Evolutionary conservation across 1,284 basidiomycete genomes (phyloP).

Genomic region (Marasmius fiardii): DNA sequence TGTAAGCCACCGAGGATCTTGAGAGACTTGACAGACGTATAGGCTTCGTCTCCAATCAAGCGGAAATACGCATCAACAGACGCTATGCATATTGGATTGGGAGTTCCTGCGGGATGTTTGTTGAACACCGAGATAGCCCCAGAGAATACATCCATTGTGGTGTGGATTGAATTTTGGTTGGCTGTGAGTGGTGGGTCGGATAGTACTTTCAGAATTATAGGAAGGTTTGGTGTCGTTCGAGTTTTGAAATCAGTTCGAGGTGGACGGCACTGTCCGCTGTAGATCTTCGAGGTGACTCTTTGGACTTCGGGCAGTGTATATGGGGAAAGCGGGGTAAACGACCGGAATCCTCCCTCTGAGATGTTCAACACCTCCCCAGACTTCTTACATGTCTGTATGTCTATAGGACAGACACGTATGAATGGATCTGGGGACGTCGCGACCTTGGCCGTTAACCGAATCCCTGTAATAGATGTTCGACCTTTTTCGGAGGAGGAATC

Average conservation of each 20-base stretch:
- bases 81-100: constrained; percentile 27
- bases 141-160: constrained; percentile 22
- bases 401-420: constrained; percentile 29
- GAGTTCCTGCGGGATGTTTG: constrained; percentile 24
- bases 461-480: constrained; percentile 21
- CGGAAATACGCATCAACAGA: constrained; percentile 27
- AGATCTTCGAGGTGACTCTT: constrained; percentile 25
- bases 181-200: constrained; percentile 27
- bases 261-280: constrained; percentile 21
- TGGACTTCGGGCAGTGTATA: constrained; percentile 27
- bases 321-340: constrained; percentile 24
- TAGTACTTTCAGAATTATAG: constrained; percentile 25
- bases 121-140: constrained; percentile 29
- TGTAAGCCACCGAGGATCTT: constrained; percentile 20
- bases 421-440: constrained; percentile 28
- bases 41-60: constrained; percentile 26
- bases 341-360: constrained; percentile 31
- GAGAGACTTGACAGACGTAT: constrained; percentile 22
- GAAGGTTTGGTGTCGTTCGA: constrained; percentile 21
- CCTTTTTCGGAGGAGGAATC: constrained; percentile 19
- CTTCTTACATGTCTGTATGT: constrained; percentile 27
- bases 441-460: constrained; percentile 28
- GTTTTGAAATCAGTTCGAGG: constrained; percentile 33
- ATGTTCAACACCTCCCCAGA: constrained; percentile 26
- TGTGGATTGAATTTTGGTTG: constrained; percentile 21